A percentile compares a stretch with the other conserved stretches of the same genome.
Evolutionary conservation across 2,329 filamentous ascomycete genomes (phyloP).

Genomic region (Dactylonectria estremocensis): DNA sequence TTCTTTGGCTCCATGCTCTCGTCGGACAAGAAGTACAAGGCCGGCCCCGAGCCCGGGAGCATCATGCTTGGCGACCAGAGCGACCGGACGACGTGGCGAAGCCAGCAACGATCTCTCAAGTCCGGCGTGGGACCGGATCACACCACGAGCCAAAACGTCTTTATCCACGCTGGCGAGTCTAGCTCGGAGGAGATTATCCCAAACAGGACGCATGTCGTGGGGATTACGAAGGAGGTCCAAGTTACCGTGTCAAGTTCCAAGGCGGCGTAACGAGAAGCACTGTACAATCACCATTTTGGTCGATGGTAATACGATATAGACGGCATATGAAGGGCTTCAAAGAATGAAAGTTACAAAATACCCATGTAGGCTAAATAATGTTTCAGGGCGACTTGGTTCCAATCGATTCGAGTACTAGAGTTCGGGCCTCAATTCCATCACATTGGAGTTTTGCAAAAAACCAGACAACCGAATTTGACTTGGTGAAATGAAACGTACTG

Average conservation of each 20-base stretch:
- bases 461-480: no score
- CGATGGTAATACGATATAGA: slow-evolving; percentile 6
- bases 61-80: slow-evolving; percentile 42
- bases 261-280: slow-evolving; percentile 7
- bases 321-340: background rate
- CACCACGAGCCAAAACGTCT: slow-evolving; percentile 23
- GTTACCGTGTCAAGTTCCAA: slow-evolving; percentile 36
- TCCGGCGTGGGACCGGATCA: slow-evolving; percentile 13
- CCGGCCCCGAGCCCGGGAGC: slow-evolving; percentile 38
- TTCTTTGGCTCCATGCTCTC: slow-evolving; percentile 45
- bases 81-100: slow-evolving; percentile 37
- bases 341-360: slow-evolving; percentile 7
- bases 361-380: slow-evolving; percentile 12
- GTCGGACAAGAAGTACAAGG: slow-evolving; percentile 42
- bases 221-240: slow-evolving; percentile 41
- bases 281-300: background rate
- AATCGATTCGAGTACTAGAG: background rate
- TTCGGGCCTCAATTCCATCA: background rate
- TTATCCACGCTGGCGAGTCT: slow-evolving; percentile 38
- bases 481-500: no score
- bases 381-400: slow-evolving; percentile 1
- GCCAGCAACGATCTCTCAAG: slow-evolving; percentile 31
- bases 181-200: slow-evolving; percentile 44
- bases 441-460: background rate
- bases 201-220: background rate